phyloP scores from a whole-genome alignment of 176 grass and related monocot species.

The Phoenix dactylifera region DNA sequence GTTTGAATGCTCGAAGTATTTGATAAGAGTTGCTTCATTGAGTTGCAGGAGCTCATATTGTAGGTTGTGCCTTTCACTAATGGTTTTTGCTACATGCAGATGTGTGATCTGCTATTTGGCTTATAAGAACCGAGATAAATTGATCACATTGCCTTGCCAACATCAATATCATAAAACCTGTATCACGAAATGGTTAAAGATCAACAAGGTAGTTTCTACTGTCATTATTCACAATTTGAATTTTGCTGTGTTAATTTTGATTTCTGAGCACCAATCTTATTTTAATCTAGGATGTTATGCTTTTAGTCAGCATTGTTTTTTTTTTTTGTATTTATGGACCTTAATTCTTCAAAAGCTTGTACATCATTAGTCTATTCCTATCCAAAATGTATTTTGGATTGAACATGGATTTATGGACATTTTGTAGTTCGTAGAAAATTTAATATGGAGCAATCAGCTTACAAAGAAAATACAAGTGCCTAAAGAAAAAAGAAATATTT shows the following conservation, averaged over 20 bases:
- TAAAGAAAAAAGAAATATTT: no score
- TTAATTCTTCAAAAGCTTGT: no score
- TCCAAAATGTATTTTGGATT: no score
- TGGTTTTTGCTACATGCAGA: conserved; percentile 35
- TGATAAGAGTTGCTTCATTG: not conserved
- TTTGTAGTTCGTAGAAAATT: no score
- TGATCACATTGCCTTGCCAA: conserved; percentile 64
- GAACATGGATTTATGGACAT: no score
- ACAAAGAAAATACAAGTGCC: no score
- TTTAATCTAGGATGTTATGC: not conserved
- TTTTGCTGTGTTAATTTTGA: not conserved
- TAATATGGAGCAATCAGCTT: no score
- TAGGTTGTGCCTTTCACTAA: conserved; percentile 12
- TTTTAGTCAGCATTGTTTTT: no score
- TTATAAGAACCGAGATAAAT: conserved; percentile 41
- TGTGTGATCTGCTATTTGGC: conserved; percentile 56
- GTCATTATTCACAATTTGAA: not conserved
- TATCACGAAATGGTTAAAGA: conserved; percentile 70
- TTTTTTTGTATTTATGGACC: no score
- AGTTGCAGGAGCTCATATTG: not conserved
- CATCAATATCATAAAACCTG: conserved; percentile 63
- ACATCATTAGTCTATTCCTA: no score
- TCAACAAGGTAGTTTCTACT: conserved; percentile 54
- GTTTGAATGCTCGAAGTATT: not conserved
- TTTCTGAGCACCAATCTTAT: not conserved